phyloP scores from a whole-genome alignment of 1,139 yeast species.

The Diutina pseudorugosa region DNA sequence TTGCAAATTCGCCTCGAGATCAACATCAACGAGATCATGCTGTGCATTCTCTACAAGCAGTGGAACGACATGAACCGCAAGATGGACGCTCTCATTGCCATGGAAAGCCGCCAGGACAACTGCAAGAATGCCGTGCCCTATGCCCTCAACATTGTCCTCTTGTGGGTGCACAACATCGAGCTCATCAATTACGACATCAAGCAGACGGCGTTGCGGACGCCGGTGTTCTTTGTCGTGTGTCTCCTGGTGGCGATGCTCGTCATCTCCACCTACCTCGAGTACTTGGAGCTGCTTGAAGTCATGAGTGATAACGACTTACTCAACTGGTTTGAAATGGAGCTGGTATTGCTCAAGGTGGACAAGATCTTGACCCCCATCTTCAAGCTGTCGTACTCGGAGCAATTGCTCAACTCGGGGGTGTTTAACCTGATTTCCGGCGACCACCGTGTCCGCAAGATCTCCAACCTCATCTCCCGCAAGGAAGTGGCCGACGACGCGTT shows the following conservation, averaged over 20 bases:
- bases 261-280: slow-evolving; percentile 12
- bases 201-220: slow-evolving; percentile 56
- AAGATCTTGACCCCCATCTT: not conserved
- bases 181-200: slow-evolving; percentile 44
- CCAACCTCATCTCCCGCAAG: not conserved
- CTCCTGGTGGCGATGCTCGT: slow-evolving; percentile 48
- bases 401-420: not conserved
- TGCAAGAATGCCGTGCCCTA: slow-evolving; percentile 42
- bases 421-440: not conserved
- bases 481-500: not conserved
- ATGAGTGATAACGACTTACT: slow-evolving; percentile 1
- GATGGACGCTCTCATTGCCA: slow-evolving; percentile 27
- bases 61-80: slow-evolving; percentile 53
- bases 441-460: slow-evolving; percentile 1
- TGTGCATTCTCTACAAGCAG: slow-evolving; percentile 46
- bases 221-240: slow-evolving; percentile 61
- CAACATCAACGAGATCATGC: slow-evolving; percentile 44
- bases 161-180: slow-evolving; percentile 61
- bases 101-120: slow-evolving; percentile 28
- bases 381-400: slow-evolving; percentile 1
- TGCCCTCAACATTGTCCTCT: slow-evolving; percentile 45
- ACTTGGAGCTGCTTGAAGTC: not conserved
- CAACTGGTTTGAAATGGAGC: slow-evolving; percentile 4
- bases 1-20: slow-evolving; percentile 54
- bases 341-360: slow-evolving; percentile 3